Evolutionary conservation across 768 basidiomycete species (phyloP), one percentile per base, ranked within the genome.

Genomic region (Tricholoma hemisulphureum): DNA sequence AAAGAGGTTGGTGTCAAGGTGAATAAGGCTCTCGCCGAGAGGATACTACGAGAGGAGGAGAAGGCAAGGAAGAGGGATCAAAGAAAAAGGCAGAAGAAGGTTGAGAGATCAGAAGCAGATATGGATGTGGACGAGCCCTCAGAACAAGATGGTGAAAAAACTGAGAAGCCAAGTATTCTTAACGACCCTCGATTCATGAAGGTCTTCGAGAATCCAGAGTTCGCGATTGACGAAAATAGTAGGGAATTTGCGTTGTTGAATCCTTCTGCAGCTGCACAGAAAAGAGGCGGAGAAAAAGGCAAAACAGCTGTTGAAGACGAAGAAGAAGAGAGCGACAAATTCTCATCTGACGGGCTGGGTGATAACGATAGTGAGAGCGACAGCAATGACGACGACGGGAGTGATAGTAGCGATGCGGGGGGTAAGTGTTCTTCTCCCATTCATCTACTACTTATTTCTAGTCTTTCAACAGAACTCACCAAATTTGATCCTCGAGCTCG

Each of bases 191-290:
- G 97, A 55, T 99, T 98, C 82, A 79, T 87, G 56, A 88, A 85
- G 45, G 81, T 99, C 35, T 99, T 97, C 72, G 86, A 92, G 74
- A 87, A 97, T 67, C 88, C 93, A 3, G 91, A 91, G 56, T 99
- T 93, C 71, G 82, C 89, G 65, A 91, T 99, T 62, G 96, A 98
- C 72, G 91, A 95, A 76, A 82, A 75, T 39, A 91, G 79, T 63
- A 80, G 91, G 65, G 97, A 98, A 76, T 98, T 81, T 70, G 90
- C 88, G n/a, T 73, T 98, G 62, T 84, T 98, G 69, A 95, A 98
- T 71, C 96, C 96, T 13, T 95, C 94, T 18, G 74, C 88, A 9
- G 85, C 76, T n/a, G 80, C 83, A 28, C 81, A 82, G 67, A 83
- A 77, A 69, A 73, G 76, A 67, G 68, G 58, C 23, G 65, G 64